These are phyloP conservation scores for Dendrocalamus latiflorus DNA, from an alignment of 202 grass and related monocot species.

Conservation along the genomic window DNA sequence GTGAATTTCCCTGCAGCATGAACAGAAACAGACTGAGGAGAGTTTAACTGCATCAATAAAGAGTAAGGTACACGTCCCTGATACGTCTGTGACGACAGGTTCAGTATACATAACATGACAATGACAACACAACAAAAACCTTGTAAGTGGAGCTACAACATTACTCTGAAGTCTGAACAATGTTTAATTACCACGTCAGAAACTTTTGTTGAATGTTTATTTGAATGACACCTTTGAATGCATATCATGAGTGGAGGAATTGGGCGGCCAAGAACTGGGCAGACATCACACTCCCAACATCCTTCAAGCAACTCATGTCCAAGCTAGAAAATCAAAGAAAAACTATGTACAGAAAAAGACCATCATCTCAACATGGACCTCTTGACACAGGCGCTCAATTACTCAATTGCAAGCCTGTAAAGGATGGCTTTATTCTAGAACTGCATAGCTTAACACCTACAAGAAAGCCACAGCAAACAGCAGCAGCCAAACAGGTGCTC, in stretches of 20 bases:
- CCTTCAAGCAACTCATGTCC: constrained; percentile 39
- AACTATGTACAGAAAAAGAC: constrained; percentile 46
- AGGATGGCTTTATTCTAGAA: constrained; percentile 50
- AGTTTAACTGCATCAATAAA: neutral
- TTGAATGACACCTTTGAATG: constrained; percentile 43
- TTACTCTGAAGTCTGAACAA: constrained; percentile 31
- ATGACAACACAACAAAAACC: neutral
- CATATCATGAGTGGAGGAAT: constrained; percentile 32
- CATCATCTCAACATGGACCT: constrained; percentile 43
- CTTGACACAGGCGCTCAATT: constrained; percentile 1
- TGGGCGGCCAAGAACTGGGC: constrained; percentile 34
- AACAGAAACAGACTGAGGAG: neutral
- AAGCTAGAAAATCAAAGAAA: constrained; percentile 32
- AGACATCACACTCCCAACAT: constrained; percentile 32
- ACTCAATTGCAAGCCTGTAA: constrained; percentile 20
- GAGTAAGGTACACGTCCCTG: neutral
- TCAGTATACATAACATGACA: constrained; percentile 6
- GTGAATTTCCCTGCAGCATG: neutral
- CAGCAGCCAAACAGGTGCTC: constrained; percentile 31
- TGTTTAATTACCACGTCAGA: constrained; percentile 17
- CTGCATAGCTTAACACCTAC: constrained; percentile 29
- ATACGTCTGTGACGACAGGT: constrained; percentile 1
- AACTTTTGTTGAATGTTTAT: constrained; percentile 38
- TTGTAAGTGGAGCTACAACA: neutral
- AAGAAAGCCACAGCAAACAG: constrained; percentile 28